Conservation (phyloP, 2,329 filamentous ascomycete genomes). For the Fusarium napiforme region DNA sequence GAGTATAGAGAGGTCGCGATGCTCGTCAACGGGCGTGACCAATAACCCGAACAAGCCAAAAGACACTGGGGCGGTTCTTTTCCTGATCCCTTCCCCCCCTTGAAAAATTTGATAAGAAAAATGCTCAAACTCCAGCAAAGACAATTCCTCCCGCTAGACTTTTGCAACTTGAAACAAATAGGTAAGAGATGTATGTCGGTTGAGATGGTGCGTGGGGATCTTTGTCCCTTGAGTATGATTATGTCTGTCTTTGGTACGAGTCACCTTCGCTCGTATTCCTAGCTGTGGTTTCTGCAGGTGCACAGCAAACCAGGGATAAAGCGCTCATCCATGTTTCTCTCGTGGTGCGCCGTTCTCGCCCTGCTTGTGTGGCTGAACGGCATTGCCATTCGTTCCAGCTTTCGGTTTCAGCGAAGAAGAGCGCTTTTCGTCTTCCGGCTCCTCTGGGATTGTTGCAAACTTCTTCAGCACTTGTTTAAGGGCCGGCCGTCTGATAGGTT, state of each 20-base stretch:
- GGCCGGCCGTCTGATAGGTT: conserved; percentile 82
- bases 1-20: background rate
- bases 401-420: conserved; percentile 29
- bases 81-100: conserved; percentile 8
- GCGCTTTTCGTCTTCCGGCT: conserved; percentile 52
- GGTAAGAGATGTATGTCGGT: conserved; percentile 5
- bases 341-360: conserved; percentile 25
- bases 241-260: background rate
- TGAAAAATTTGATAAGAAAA: conserved; percentile 10
- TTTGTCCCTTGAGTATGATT: background rate
- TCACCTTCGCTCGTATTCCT: conserved; percentile 3
- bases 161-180: conserved; percentile 22
- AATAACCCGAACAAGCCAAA: conserved; percentile 9
- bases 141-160: conserved; percentile 34
- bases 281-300: background rate
- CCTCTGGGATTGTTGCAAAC: conserved; percentile 83
- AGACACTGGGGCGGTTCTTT: conserved; percentile 21
- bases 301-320: background rate
- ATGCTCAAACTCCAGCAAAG: conserved; percentile 23
- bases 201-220: background rate
- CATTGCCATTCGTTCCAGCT: conserved; percentile 32
- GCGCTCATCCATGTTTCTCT: conserved; percentile 34
- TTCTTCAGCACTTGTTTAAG: conserved; percentile 88
- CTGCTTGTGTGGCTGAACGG: conserved; percentile 19
- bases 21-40: background rate